phyloP scores from a whole-genome alignment of 768 basidiomycete genomes.

The Naganishia randhawae region DNA sequence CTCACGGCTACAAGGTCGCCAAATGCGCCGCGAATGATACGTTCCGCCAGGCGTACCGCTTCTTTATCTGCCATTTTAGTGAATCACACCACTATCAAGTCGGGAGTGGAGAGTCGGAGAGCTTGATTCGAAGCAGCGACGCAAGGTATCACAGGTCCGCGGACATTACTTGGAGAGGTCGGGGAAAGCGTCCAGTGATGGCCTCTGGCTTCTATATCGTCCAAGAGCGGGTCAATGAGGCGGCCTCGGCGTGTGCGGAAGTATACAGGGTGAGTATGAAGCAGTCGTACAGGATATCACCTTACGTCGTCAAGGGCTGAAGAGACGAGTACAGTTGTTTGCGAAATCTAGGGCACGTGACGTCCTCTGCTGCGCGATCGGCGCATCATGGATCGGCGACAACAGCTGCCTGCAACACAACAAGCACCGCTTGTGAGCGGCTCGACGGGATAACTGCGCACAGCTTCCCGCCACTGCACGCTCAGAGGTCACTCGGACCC shows the following conservation, averaged over 20 bases:
- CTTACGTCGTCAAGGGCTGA: neutral
- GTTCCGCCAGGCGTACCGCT: conserved; percentile 46
- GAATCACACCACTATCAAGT: neutral
- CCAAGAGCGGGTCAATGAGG: neutral
- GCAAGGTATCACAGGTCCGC: conserved; percentile 6
- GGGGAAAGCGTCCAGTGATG: neutral
- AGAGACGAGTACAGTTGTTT: neutral
- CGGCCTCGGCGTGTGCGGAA: neutral
- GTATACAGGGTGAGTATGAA: neutral
- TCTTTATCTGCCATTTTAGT: conserved; percentile 44
- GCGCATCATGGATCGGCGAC: neutral
- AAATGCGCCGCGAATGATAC: conserved; percentile 46
- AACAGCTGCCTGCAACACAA: neutral
- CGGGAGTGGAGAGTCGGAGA: neutral
- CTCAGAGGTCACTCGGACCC: neutral
- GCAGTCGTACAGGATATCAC: neutral
- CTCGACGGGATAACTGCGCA: neutral
- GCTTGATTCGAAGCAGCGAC: conserved; percentile 3
- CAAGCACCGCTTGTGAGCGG: neutral
- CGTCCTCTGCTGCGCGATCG: neutral
- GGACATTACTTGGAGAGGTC: neutral
- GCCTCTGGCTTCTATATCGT: neutral
- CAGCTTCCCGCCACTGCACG: neutral
- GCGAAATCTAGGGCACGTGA: conserved; percentile 14
- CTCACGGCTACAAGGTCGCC: conserved; percentile 46